Conservation (phyloP, 805 yeast species). For the Yarrowia yakushimensis region DNA sequence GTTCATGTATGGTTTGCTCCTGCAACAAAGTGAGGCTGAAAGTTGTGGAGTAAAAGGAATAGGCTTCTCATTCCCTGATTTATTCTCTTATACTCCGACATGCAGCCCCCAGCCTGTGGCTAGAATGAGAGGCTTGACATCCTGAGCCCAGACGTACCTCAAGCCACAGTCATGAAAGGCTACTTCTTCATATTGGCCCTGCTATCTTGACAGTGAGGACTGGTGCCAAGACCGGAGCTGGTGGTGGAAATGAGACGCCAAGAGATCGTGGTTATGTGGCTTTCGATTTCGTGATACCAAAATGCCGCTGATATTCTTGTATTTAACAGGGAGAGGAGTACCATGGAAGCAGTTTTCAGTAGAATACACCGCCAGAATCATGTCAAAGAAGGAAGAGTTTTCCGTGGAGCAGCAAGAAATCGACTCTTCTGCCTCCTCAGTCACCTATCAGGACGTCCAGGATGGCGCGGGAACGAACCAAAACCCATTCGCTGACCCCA, state of each 20-base stretch:
- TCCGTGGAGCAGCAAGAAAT: background rate
- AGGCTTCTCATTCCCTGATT: background rate
- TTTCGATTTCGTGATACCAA: background rate
- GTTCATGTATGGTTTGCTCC: background rate
- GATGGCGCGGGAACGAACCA: background rate
- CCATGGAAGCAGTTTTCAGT: background rate
- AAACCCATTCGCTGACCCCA: conserved; percentile 43
- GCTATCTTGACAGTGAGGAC: background rate
- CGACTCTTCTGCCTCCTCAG: background rate
- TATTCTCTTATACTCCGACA: background rate
- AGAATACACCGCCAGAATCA: background rate
- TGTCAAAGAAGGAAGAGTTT: conserved; percentile 2
- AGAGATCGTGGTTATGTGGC: background rate
- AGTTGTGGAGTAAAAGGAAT: background rate
- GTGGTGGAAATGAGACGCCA: background rate
- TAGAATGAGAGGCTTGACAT: conserved; percentile 2
- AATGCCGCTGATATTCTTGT: background rate
- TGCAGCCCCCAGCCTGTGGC: background rate
- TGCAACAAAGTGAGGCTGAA: background rate
- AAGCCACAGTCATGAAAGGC: background rate
- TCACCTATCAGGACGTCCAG: background rate
- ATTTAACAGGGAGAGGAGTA: background rate
- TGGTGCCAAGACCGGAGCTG: background rate
- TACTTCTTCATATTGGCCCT: background rate
- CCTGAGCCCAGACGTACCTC: background rate